Evolutionary conservation across 2,329 filamentous ascomycete genomes (phyloP).

Genomic region (Trichoderma polysporum): DNA sequence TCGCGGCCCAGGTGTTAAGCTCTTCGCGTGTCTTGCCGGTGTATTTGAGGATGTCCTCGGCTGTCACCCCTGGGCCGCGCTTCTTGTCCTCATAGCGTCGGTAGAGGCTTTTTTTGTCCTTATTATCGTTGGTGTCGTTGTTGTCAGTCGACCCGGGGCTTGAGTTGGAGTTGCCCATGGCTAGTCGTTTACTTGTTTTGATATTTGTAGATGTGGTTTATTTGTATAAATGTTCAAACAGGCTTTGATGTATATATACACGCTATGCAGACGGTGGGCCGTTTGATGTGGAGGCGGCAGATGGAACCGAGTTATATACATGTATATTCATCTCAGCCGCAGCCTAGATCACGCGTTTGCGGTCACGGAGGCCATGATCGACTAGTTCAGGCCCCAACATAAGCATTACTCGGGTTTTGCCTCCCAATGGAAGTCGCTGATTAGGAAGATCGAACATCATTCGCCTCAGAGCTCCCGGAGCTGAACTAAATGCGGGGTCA

Average conservation of each 20-base stretch:
- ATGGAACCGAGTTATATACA: neutral
- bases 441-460: neutral
- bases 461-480: neutral
- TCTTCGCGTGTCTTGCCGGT: constrained; percentile 40
- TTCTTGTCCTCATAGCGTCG: constrained; percentile 36
- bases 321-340: neutral
- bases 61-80: constrained; percentile 33
- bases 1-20: constrained; percentile 40
- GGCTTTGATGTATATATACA: neutral
- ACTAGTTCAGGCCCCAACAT: neutral
- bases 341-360: neutral
- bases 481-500: constrained; percentile 1
- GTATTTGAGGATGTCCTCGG: constrained; percentile 43
- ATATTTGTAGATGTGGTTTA: neutral
- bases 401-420: neutral
- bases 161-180: constrained; percentile 9
- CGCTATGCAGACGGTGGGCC: neutral
- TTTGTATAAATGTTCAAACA: neutral
- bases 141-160: neutral
- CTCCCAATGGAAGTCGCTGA: neutral
- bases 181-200: neutral
- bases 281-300: neutral
- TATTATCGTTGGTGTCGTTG: neutral
- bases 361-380: neutral
- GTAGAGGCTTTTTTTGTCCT: constrained; percentile 33